Percentiles rank a stretch among this genome's conserved stretches.
phyloP scores from a whole-genome alignment of 805 yeast species.

The Candida nitratophila region DNA sequence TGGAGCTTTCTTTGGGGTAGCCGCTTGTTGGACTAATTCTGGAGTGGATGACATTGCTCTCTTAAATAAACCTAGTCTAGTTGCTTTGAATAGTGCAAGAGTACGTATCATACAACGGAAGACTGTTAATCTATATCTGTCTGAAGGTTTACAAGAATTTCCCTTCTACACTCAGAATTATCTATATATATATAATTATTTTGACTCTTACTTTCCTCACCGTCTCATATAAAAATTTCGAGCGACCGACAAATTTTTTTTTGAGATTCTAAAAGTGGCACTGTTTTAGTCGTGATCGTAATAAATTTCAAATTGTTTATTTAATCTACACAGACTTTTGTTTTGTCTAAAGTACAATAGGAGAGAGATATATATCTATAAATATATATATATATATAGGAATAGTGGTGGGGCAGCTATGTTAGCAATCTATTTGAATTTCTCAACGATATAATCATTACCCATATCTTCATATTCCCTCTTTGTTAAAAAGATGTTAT shows the following conservation, averaged over 20 bases:
- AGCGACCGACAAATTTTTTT: too few relatives aligned
- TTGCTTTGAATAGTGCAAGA: neutral
- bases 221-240: too few relatives aligned
- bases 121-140: neutral
- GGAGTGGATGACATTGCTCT: neutral
- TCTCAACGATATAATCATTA: constrained; percentile 34
- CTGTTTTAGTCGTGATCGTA: too few relatives aligned
- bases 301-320: too few relatives aligned
- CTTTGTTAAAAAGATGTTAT: constrained; percentile 53
- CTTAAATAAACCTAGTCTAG: neutral
- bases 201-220: too few relatives aligned
- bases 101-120: neutral
- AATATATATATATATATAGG: too few relatives aligned
- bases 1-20: neutral
- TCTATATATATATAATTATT: too few relatives aligned
- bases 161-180: too few relatives aligned
- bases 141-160: neutral
- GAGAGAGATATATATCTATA: too few relatives aligned
- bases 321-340: neutral
- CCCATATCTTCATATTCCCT: constrained; percentile 64
- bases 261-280: too few relatives aligned
- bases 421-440: constrained; percentile 38
- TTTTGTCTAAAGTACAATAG: too few relatives aligned
- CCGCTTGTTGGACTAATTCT: neutral
- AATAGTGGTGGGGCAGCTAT: too few relatives aligned